Percentiles rank a stretch among this genome's conserved stretches.
phyloP scores from a whole-genome alignment of 192 early-diverging fungal genomes.

The Coemansia sp. region DNA sequence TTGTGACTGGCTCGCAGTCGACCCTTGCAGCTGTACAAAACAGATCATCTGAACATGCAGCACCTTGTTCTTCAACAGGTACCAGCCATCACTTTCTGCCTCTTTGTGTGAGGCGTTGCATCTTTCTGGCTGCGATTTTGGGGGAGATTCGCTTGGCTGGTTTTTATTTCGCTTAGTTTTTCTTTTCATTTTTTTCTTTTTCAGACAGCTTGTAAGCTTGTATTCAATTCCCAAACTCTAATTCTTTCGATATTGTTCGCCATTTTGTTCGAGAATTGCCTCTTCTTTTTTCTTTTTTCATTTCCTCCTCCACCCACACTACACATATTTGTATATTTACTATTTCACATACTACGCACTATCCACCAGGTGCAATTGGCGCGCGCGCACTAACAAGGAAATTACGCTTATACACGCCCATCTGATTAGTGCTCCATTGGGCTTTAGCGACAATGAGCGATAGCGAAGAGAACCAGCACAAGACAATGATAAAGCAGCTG shows the following conservation, averaged over 20 bases:
- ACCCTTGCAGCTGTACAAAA: neutral
- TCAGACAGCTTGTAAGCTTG: neutral
- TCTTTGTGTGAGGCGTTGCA: neutral
- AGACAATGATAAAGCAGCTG: slow-evolving; percentile 59
- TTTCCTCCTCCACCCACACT: neutral
- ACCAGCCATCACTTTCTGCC: too few species aligned
- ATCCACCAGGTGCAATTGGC: neutral
- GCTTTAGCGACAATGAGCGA: slow-evolving; percentile 24
- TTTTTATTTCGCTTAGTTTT: neutral
- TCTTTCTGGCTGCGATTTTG: neutral
- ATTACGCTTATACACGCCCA: neutral
- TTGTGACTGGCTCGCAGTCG: neutral
- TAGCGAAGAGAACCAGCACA: slow-evolving; percentile 47
- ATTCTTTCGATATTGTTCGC: neutral
- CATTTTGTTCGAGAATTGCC: neutral
- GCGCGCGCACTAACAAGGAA: neutral
- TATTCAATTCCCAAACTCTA: neutral
- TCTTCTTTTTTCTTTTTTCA: neutral
- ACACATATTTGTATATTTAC: neutral
- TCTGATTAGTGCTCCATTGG: neutral
- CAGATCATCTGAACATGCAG: neutral
- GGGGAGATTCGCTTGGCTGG: neutral
- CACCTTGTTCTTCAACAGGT: neutral
- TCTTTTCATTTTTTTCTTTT: neutral
- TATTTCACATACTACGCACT: slow-evolving; percentile 2